These are phyloP conservation scores for Heliocybe sulcata DNA, from an alignment of 1,284 basidiomycete species.

Conservation along the genomic window DNA sequence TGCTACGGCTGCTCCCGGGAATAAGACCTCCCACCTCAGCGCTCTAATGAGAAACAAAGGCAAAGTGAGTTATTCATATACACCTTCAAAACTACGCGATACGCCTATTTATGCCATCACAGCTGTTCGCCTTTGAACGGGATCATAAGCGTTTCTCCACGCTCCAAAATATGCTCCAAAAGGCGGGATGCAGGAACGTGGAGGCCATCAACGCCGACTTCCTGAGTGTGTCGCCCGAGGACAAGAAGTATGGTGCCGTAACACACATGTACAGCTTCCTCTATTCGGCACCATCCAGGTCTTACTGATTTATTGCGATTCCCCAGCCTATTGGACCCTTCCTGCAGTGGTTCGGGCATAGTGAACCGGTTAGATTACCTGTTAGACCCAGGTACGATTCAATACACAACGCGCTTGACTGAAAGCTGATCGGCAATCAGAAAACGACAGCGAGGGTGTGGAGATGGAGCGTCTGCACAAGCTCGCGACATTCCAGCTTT, in stretches of 20 bases:
- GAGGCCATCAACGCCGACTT: slow-evolving; percentile 74
- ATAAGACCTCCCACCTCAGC: slow-evolving; percentile 94
- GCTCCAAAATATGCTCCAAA: slow-evolving; percentile 75
- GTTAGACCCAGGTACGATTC: slow-evolving; percentile 50
- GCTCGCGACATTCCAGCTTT: slow-evolving; percentile 83
- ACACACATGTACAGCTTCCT: slow-evolving; percentile 72
- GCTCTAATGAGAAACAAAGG: slow-evolving; percentile 80
- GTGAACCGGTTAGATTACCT: slow-evolving; percentile 87
- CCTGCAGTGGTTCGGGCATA: slow-evolving; percentile 90
- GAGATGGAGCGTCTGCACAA: slow-evolving; percentile 70
- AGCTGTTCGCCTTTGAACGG: slow-evolving; percentile 85
- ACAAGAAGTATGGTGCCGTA: slow-evolving; percentile 52
- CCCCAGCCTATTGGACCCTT: slow-evolving; percentile 80
- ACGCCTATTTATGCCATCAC: background rate
- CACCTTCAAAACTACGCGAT: background rate
- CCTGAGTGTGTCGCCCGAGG: slow-evolving; percentile 60
- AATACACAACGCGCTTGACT: background rate
- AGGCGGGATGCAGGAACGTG: slow-evolving; percentile 76
- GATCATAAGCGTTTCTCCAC: slow-evolving; percentile 76
- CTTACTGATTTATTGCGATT: background rate
- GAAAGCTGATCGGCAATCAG: slow-evolving; percentile 9
- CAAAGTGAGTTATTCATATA: slow-evolving; percentile 41
- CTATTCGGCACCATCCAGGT: slow-evolving; percentile 1
- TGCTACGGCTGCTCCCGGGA: slow-evolving; percentile 95
- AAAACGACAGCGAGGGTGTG: slow-evolving; percentile 40